A percentile compares a stretch with the other conserved stretches of the same genome.
These are phyloP conservation scores for Potentilla sterilis DNA, from an alignment of 306 rosid genomes.

Conservation along the genomic window DNA sequence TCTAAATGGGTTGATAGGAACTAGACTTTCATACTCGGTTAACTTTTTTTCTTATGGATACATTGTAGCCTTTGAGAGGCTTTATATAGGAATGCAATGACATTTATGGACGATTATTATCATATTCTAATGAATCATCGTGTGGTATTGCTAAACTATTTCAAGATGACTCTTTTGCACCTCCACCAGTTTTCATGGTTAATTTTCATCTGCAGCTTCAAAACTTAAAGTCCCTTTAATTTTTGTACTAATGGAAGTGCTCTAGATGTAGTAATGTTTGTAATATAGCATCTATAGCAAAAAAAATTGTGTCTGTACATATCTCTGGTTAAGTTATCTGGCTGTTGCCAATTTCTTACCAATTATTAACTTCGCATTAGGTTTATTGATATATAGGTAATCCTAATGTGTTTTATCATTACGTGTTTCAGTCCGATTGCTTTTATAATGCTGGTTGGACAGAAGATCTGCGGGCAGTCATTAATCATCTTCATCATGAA, in stretches of 20 bases:
- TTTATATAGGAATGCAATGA: neutral
- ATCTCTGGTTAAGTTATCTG: neutral
- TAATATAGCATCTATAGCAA: too few species aligned
- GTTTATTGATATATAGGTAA: neutral
- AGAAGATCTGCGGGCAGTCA: conserved; percentile 72
- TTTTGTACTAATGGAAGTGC: neutral
- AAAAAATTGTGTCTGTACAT: neutral
- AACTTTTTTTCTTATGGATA: neutral
- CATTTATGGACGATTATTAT: neutral
- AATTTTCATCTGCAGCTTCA: neutral
- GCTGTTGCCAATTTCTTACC: neutral
- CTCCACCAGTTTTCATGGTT: neutral
- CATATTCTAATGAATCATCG: neutral
- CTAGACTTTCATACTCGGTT: neutral
- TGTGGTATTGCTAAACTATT: neutral
- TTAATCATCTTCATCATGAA: conserved; percentile 64
- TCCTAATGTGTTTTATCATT: conserved; percentile 15
- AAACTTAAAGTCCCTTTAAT: neutral
- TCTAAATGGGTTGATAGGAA: neutral
- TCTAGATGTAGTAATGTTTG: neutral
- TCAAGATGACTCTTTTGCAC: neutral
- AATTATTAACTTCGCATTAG: conserved; percentile 1
- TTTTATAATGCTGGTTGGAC: conserved; percentile 99
- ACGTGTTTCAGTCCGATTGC: conserved; percentile 78
- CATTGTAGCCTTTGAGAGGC: neutral